Base-by-base conservation (phyloP, 1,139 yeast species). In the Debaryomyces subglobosus region DNA sequence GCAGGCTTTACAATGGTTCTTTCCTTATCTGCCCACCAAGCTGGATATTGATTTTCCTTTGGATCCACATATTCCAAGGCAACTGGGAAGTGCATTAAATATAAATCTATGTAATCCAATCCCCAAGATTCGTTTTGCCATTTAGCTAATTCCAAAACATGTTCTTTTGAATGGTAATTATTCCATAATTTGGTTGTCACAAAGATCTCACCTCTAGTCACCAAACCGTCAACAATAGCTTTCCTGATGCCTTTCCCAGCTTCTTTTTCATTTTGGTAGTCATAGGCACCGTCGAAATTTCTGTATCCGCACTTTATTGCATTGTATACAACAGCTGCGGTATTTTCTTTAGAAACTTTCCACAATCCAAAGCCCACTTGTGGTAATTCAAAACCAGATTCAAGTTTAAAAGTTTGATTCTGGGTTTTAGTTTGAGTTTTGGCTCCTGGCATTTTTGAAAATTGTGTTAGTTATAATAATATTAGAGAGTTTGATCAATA, bases 361-460 rank as follows among this genome's bases (percentile, higher is more conserved):
- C 91, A 88, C 12, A 96, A 87, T 32, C 96, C 95, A 41, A 87
- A 74, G 2, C 91, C 95, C 49, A 88, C 65, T 25, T 77, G 82
- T 23, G 95, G 96, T 29, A 29, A 29, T 29, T 29, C 32, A 3
- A 29, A 29, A 1, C 32, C 32, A 3, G 32, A 29, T 29, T 9
- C 10, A 3, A 29, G 5, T 29, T 29, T 3, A n/a, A 29, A n/a
- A n/a, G n/a, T n/a, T n/a, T n/a, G n/a, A n/a, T n/a, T n/a, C n/a
- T n/a, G n/a, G n/a, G n/a, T n/a, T n/a, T n/a, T n/a, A n/a, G n/a
- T n/a, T n/a, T n/a, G n/a, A n/a, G n/a, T n/a, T n/a, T n/a, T n/a
- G n/a, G n/a, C n/a, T n/a, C n/a, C n/a, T n/a, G n/a, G n/a, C n/a
- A n/a, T n/a, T n/a, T n/a, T n/a, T n/a, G n/a, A n/a, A n/a, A n/a